Evolutionary conservation across 2,329 filamentous ascomycete species (phyloP).

Genomic region (Diaporthe capsici): DNA sequence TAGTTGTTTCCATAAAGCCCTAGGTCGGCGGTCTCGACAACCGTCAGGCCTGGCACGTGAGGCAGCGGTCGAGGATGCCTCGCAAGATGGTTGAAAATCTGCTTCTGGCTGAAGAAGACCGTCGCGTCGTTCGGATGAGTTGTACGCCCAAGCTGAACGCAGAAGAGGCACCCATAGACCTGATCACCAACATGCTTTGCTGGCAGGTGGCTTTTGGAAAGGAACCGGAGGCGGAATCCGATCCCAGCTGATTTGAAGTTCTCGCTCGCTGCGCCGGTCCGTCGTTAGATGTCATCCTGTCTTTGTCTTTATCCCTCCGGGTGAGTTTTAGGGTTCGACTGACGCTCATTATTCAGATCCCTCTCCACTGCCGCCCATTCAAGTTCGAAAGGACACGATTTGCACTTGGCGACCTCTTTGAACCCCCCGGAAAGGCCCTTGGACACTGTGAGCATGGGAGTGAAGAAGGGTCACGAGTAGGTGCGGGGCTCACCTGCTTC

Average conservation of each 20-base stretch:
- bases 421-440: conserved; percentile 52
- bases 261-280: conserved; percentile 54
- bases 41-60: conserved; percentile 61
- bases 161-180: conserved; percentile 70
- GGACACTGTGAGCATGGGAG: not conserved
- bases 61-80: conserved; percentile 69
- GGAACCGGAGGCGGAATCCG: conserved; percentile 66
- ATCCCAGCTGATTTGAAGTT: conserved; percentile 63
- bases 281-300: not conserved
- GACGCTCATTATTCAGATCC: conserved; percentile 60
- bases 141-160: conserved; percentile 63
- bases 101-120: conserved; percentile 67
- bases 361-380: conserved; percentile 66
- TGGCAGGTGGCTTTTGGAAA: conserved; percentile 69
- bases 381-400: conserved; percentile 67
- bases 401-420: conserved; percentile 64
- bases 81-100: conserved; percentile 67
- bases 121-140: conserved; percentile 69
- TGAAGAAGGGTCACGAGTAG: not conserved
- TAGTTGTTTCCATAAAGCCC: conserved; percentile 63
- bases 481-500: conserved; percentile 58
- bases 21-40: conserved; percentile 61
- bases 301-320: not conserved
- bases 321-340: not conserved
- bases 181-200: conserved; percentile 66